Conservation (phyloP, 2,329 filamentous ascomycete species). For the Dothistroma septosporum region DNA sequence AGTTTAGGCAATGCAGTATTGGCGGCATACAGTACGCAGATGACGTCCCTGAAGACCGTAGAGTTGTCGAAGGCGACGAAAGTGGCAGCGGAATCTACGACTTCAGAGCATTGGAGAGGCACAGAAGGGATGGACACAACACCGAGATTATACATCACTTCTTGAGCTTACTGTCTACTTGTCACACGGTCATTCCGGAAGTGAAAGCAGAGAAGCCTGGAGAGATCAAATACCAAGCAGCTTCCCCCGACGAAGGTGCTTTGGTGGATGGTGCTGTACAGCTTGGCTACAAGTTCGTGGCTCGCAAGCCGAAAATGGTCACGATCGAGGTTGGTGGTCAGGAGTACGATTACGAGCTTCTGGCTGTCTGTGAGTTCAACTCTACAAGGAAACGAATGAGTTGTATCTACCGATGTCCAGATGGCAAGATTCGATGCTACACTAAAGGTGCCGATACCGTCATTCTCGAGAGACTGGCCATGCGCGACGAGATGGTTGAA, state of each 20-base stretch:
- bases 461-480: slow-evolving; percentile 82
- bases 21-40: slow-evolving; percentile 91
- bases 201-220: slow-evolving; percentile 70
- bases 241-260: slow-evolving; percentile 95
- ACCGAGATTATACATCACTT: slow-evolving; percentile 74
- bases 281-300: slow-evolving; percentile 84
- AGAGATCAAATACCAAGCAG: slow-evolving; percentile 94
- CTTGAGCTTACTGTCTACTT: slow-evolving; percentile 77
- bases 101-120: slow-evolving; percentile 70
- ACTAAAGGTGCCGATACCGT: slow-evolving; percentile 97
- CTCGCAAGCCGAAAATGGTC: slow-evolving; percentile 83
- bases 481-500: slow-evolving; percentile 77
- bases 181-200: slow-evolving; percentile 97
- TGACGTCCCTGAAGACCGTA: slow-evolving; percentile 83
- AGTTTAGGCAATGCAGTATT: slow-evolving; percentile 93
- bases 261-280: slow-evolving; percentile 83
- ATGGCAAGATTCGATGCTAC: slow-evolving; percentile 90
- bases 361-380: slow-evolving; percentile 99
- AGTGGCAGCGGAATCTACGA: slow-evolving; percentile 76
- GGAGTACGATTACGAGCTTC: slow-evolving; percentile 77
- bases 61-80: slow-evolving; percentile 68
- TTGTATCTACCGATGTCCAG: slow-evolving; percentile 90
- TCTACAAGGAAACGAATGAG: slow-evolving; percentile 98
- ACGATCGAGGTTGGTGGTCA: slow-evolving; percentile 72
- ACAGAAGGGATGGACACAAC: slow-evolving; percentile 53